phyloP scores from a whole-genome alignment of 1,284 basidiomycete species.

The Grifola frondosa region DNA sequence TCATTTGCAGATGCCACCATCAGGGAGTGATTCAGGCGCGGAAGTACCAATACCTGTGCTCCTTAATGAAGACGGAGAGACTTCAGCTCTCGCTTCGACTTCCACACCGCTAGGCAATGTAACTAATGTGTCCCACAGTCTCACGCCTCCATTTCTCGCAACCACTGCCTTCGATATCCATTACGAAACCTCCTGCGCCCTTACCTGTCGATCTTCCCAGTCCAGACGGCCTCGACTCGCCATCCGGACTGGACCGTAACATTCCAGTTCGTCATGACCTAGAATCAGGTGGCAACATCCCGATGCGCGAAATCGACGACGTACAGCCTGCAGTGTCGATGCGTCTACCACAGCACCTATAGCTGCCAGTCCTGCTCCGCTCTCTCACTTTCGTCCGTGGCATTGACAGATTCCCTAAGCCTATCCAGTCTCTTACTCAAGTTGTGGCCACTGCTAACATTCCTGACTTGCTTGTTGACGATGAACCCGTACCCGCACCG shows the following conservation, averaged over 20 bases:
- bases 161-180: slow-evolving; percentile 52
- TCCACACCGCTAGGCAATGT: slow-evolving; percentile 25
- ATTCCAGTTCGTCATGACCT: no score
- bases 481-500: background rate
- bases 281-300: slow-evolving; percentile 49
- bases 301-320: slow-evolving; percentile 41
- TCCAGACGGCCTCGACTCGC: slow-evolving; percentile 48
- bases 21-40: slow-evolving; percentile 26
- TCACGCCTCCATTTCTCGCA: slow-evolving; percentile 17
- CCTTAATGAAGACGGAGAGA: slow-evolving; percentile 20
- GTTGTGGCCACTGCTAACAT: slow-evolving; percentile 6
- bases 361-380: no score
- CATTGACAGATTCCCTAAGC: slow-evolving; percentile 13
- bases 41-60: slow-evolving; percentile 41
- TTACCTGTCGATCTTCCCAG: slow-evolving; percentile 65
- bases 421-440: slow-evolving; percentile 2
- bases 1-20: slow-evolving; percentile 20
- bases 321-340: slow-evolving; percentile 9
- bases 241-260: no score
- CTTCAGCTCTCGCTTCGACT: slow-evolving; percentile 16
- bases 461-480: slow-evolving; percentile 19
- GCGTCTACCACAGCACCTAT: no score
- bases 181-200: slow-evolving; percentile 70
- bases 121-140: slow-evolving; percentile 20
- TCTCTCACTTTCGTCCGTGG: slow-evolving; percentile 6